Conservation (phyloP, 2,329 filamentous ascomycete genomes). For the Lachnellula willkommii region DNA sequence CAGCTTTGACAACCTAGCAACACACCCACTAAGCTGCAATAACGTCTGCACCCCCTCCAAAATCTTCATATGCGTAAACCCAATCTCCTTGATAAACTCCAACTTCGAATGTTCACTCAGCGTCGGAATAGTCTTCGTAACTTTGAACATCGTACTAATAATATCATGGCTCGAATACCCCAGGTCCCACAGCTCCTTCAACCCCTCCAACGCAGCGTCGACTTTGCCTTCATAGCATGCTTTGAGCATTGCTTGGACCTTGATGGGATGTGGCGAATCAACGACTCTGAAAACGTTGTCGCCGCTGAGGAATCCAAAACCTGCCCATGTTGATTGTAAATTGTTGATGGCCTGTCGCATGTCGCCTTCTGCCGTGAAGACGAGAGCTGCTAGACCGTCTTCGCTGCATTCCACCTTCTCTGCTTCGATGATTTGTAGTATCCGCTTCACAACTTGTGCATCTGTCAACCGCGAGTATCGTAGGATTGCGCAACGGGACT, state of each 20-base stretch:
- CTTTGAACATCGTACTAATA: constrained; percentile 97
- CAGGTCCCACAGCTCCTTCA: constrained; percentile 89
- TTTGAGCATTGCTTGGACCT: constrained; percentile 98
- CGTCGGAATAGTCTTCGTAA: constrained; percentile 91
- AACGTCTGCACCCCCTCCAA: constrained; percentile 96
- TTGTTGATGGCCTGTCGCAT: constrained; percentile 99
- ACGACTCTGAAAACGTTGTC: constrained; percentile 99
- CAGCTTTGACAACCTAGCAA: constrained; percentile 85
- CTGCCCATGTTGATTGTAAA: constrained; percentile 84
- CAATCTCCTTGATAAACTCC: constrained; percentile 97
- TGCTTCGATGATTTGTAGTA: constrained; percentile 88
- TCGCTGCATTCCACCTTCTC: constrained; percentile 89
- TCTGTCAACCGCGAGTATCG: constrained; percentile 91
- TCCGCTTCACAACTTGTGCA: constrained; percentile 80
- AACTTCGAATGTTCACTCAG: constrained; percentile 92
- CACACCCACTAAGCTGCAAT: constrained; percentile 86
- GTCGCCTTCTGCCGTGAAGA: constrained; percentile 95
- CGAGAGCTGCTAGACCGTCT: constrained; percentile 88
- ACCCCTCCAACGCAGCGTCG: constrained; percentile 75
- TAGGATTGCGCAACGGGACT: constrained; percentile 92
- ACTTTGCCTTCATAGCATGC: constrained; percentile 90
- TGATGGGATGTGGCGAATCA: constrained; percentile 94
- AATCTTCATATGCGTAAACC: constrained; percentile 98
- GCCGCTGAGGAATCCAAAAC: constrained; percentile 93
- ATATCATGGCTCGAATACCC: constrained; percentile 99